Base-by-base conservation (phyloP, 2,329 filamentous ascomycete species). In the Diaporthe ilicicola region DNA sequence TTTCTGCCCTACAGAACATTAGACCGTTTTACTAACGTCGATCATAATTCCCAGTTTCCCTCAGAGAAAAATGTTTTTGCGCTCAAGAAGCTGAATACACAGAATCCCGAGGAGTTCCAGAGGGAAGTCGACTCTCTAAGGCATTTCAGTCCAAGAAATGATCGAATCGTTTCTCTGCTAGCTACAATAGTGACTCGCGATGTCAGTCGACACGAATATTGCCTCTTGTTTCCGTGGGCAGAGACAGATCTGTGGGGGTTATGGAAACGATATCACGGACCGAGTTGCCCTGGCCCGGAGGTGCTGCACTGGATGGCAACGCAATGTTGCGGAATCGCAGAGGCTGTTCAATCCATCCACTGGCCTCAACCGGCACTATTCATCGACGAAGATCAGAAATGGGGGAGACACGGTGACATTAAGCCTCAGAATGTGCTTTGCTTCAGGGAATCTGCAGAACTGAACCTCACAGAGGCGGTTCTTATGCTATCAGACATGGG, bases 161-260 rank as follows among this genome's bases (percentile, higher is more conserved):
- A 54, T 1, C 73, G 75, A 48, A 61, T 76, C 4, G 72, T 75
- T n/a, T 68, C 70, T 3, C 73, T 76, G 6, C 68, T 75, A n/a
- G 67, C 53, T 22, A 75, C 74, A 0, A 74, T 73, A n/a, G n/a
- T n/a, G n/a, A n/a, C 55, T 68, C 75, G 22, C 59, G n/a, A 24
- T 0, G 9, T 17, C 8, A 15, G 24, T 12, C 24, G 15, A 1
- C 3, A 15, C 7, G 8, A 50, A 2, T 75, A 51, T 34, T 70
- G 67, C n/a, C 50, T 76, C 13, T 51, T 76, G 29, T 76, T 76
- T 62, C 71, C 71, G 2, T 73, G 72, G 69, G 75, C 75, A 10
- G 55, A 74, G 10, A 42, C 44, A 39, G 70, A 74, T 50, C 62
- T 76, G 1, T 42, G 44, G 3, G n/a, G 34, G 7, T 74, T 70